Evolutionary conservation across 2,329 filamentous ascomycete genomes (phyloP).

Genomic region (Zelopaecilomyces penicillatus): DNA sequence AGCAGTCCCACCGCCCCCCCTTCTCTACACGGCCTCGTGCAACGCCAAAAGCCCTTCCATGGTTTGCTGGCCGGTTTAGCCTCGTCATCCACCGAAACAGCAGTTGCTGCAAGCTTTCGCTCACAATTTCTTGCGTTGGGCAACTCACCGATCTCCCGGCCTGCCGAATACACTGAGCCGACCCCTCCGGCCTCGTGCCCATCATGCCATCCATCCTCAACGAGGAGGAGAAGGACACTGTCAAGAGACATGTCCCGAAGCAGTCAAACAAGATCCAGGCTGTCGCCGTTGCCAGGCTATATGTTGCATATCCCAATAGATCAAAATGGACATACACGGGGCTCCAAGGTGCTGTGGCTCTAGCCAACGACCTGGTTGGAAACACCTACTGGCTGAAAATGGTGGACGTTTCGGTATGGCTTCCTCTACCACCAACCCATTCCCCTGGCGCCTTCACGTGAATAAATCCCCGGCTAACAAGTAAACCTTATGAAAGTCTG

Average conservation of each 20-base stretch:
- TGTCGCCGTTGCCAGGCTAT: slow-evolving; percentile 86
- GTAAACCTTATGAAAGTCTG: slow-evolving; percentile 43
- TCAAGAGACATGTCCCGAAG: slow-evolving; percentile 90
- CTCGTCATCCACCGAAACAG: no score
- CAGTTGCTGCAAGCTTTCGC: no score
- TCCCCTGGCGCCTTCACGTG: slow-evolving; percentile 2
- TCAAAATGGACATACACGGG: slow-evolving; percentile 91
- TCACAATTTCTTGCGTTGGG: no score
- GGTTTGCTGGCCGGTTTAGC: no score
- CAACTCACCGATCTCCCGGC: background rate
- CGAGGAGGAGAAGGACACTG: slow-evolving; percentile 92
- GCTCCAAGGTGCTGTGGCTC: slow-evolving; percentile 80
- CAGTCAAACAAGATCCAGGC: slow-evolving; percentile 95
- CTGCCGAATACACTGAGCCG: background rate
- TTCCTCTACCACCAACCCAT: slow-evolving; percentile 8
- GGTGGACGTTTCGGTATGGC: slow-evolving; percentile 79
- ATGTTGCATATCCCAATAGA: slow-evolving; percentile 81
- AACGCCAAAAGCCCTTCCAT: no score
- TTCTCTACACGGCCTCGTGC: no score
- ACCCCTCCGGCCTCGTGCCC: slow-evolving; percentile 2
- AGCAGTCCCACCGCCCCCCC: no score
- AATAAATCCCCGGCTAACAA: background rate
- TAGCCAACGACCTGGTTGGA: slow-evolving; percentile 89
- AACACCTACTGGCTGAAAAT: slow-evolving; percentile 97
- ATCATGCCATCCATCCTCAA: slow-evolving; percentile 62